Evolutionary conservation across 2,329 filamentous ascomycete genomes (phyloP), one percentile per base, ranked within the genome.

Genomic region (Hansfordia pulvinata): DNA sequence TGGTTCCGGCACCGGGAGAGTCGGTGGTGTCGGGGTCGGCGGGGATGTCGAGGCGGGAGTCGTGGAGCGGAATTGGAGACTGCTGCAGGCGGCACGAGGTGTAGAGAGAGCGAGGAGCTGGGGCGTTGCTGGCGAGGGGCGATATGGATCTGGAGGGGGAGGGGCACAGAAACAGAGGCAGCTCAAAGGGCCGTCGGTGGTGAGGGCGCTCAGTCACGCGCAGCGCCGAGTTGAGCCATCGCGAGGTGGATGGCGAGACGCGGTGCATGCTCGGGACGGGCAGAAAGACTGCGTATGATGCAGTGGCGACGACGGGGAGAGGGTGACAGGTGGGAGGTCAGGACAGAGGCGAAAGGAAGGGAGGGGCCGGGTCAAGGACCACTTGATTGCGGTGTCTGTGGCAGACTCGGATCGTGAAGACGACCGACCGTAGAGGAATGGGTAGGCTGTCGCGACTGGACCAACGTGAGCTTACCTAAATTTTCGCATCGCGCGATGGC

Each of bases 91-190:
- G 30, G 9, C 30, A 21, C 10, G 29, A 34, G 25, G 23, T 29
- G 23, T 20, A 34, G 28, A 21, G 24, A 17, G 7, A 35, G 25
- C 5, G 27, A 13, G 8, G 15, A 16, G 17, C 26, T 29, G 20
- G 9, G 21, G 25, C 23, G 32, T 13, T 20, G 33, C 17, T 25
- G 33, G 40, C 48, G 53, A 27, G 47, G 48, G 15, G 47, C 35
- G 38, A 47, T 51, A 36, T 40, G 41, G 19, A 32, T 34, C 17
- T 47, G 44, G 38, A 53, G 23, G 58, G 36, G 4, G 53, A 50
- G 19, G 63, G 63, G 39, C 62, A 67, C 11, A 68, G 43, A 35
- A 62, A 67, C 1, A 59, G 31, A 13, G 62, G 62, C 19, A 66
- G 41, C 23, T 60, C 54, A 16, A 52, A n/a, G n/a, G n/a, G n/a